Base-by-base conservation (phyloP, 352 stramenopile genomes). In the Pythium volutum region DNA sequence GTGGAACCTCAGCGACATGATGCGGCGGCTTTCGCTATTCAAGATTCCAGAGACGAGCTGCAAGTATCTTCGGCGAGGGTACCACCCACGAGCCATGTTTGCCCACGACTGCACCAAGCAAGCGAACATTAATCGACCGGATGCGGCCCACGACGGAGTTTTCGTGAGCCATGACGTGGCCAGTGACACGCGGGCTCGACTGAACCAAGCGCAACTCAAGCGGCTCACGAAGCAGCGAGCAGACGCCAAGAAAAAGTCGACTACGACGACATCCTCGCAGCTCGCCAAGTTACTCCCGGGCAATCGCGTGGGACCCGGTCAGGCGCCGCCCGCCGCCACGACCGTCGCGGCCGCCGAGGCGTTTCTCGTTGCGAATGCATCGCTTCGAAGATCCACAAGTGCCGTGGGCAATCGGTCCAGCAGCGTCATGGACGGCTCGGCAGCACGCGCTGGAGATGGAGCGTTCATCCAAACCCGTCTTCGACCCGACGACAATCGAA, bases 21-120 rank as follows among this genome's bases (percentile, higher is more conserved):
- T 87, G 36, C 56, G 61, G n/a, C 72, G 77, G 16, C 57, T 89
- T 0, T 56, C 71, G 3, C 42, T 91, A 6, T 70, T 74, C 2
- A 82, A 84, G 43, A 88, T 89, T 47, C 76, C 79, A 0, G 75
- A 87, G 45, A 73, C 75, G 14, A 83, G 82, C 26, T 81, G 77
- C 54, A 88, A 88, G 43, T 79, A 80, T 39, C 52, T 86, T 14
- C 64, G 77, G 0, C 76, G 78, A 12, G 79, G 82, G 3, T 89
- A 89, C 48, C 77, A 91, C 27, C 76, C 78, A 0, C 79, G 78
- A 20, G 70, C 74, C 2, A 85, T 76, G 66, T 89, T 91, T 61
- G 61, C 69, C 27, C 77, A 79, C 9, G 76, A 87, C 29, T 87
- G 53, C 25, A n/a, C 67, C 8, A 84, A 84, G 45, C 78, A 91